Percentiles rank a stretch among this genome's conserved stretches.
Conservation (phyloP, 768 basidiomycete genomes). For the Tylopilus subfusipes region DNA sequence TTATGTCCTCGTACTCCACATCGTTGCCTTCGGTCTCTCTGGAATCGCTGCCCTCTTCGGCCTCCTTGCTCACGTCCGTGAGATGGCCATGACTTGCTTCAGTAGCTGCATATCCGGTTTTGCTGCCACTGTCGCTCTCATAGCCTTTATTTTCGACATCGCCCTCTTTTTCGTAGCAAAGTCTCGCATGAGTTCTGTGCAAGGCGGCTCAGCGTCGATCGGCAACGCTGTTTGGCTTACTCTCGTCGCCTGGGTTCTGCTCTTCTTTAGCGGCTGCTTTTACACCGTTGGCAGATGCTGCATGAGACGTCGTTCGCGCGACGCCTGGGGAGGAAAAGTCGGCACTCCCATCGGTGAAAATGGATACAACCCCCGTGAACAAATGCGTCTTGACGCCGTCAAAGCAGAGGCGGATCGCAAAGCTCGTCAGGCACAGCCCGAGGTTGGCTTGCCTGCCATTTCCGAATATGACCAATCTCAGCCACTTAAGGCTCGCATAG, state of each 20-base stretch:
- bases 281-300: constrained; percentile 84
- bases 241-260: constrained; percentile 76
- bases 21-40: constrained; percentile 77
- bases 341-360: constrained; percentile 25
- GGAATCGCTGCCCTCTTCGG: constrained; percentile 75
- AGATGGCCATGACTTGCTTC: constrained; percentile 81
- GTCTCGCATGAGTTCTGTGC: constrained; percentile 69
- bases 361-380: constrained; percentile 47
- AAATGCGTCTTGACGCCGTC: constrained; percentile 77
- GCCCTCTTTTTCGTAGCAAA: constrained; percentile 88
- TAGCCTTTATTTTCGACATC: constrained; percentile 92
- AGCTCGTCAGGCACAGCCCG: constrained; percentile 54
- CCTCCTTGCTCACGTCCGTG: constrained; percentile 81
- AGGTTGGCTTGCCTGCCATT: constrained; percentile 74
- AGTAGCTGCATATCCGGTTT: constrained; percentile 80
- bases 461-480: constrained; percentile 57
- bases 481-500: constrained; percentile 60
- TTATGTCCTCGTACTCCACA: constrained; percentile 87
- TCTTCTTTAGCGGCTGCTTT: constrained; percentile 91
- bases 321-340: constrained; percentile 38
- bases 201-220: constrained; percentile 72
- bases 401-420: constrained; percentile 86
- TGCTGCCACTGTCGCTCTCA: constrained; percentile 70
- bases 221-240: constrained; percentile 94
- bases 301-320: constrained; percentile 51